phyloP scores from a whole-genome alignment of 2,329 filamentous ascomycete species.

The Neurospora sp. region DNA sequence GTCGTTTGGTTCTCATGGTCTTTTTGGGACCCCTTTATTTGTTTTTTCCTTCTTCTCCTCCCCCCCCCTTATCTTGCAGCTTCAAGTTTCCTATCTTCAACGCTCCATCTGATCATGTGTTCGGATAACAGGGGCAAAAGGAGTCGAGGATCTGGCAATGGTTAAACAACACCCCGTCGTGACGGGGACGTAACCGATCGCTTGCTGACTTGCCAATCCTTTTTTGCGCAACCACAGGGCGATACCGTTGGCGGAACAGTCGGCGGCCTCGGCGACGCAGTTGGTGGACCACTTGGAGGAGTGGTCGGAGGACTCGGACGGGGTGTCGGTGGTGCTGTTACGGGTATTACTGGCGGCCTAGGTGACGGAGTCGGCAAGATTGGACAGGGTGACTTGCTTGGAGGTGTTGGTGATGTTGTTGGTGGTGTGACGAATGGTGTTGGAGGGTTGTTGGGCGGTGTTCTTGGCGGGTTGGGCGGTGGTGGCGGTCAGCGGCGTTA shows the following conservation, averaged over 20 bases:
- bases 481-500: not conserved
- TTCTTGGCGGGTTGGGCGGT: constrained; percentile 9
- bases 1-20: not conserved
- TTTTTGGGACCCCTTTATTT: not conserved
- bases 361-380: constrained; percentile 13
- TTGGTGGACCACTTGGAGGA: constrained; percentile 12
- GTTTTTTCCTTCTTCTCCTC: not conserved
- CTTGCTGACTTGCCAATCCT: constrained; percentile 3
- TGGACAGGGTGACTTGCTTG: constrained; percentile 11
- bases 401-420: constrained; percentile 9
- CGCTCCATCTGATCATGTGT: not conserved
- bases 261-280: constrained; percentile 11
- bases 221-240: constrained; percentile 3
- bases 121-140: not conserved
- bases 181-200: not conserved
- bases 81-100: not conserved
- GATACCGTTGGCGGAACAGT: constrained; percentile 11
- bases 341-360: constrained; percentile 9
- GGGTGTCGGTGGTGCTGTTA: constrained; percentile 9
- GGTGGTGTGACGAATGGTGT: constrained; percentile 11
- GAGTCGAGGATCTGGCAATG: constrained; percentile 7
- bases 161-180: constrained; percentile 1
- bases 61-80: not conserved
- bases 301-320: constrained; percentile 10
- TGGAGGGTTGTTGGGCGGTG: constrained; percentile 9